Evolutionary conservation across 768 basidiomycete genomes (phyloP).

Genomic region (Boletus reticulatus): DNA sequence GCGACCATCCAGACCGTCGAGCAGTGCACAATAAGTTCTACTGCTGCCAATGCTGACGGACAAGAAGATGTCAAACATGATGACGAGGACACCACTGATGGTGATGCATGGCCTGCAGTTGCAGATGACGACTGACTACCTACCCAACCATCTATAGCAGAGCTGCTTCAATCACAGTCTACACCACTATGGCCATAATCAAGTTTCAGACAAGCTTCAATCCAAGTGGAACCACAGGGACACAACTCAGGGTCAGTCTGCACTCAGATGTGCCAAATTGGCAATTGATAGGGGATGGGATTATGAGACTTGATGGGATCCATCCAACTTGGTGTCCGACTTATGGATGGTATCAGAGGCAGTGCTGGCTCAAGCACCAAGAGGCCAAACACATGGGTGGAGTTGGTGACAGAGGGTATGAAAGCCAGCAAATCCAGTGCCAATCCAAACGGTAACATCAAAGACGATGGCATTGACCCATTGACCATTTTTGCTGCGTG

Average conservation of each 20-base stretch:
- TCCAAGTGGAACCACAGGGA: conserved; percentile 19
- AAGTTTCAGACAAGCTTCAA: conserved; percentile 24
- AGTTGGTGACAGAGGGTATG: conserved; percentile 33
- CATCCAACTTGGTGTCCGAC: conserved; percentile 59
- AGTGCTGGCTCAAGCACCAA: conserved; percentile 25
- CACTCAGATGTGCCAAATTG: too few relatives aligned
- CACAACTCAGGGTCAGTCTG: too few relatives aligned
- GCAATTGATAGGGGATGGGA: too few relatives aligned
- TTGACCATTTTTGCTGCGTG: conserved; percentile 23
- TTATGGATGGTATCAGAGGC: conserved; percentile 63
- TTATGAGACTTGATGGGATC: conserved; percentile 43
- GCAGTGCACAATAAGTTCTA: conserved; percentile 33
- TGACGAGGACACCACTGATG: not conserved
- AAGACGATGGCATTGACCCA: conserved; percentile 26
- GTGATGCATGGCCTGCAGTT: not conserved
- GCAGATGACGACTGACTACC: not conserved
- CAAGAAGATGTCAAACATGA: not conserved
- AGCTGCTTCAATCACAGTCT: conserved; percentile 7
- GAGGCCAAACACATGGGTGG: conserved; percentile 15
- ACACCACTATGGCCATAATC: conserved; percentile 8
- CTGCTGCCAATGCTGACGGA: not conserved
- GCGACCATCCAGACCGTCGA: conserved; percentile 50
- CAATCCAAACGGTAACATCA: conserved; percentile 32
- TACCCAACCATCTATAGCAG: not conserved
- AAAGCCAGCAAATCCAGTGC: conserved; percentile 31